phyloP scores from a whole-genome alignment of 495 filamentous ascomycete species.

The Achaetomiella virescens region DNA sequence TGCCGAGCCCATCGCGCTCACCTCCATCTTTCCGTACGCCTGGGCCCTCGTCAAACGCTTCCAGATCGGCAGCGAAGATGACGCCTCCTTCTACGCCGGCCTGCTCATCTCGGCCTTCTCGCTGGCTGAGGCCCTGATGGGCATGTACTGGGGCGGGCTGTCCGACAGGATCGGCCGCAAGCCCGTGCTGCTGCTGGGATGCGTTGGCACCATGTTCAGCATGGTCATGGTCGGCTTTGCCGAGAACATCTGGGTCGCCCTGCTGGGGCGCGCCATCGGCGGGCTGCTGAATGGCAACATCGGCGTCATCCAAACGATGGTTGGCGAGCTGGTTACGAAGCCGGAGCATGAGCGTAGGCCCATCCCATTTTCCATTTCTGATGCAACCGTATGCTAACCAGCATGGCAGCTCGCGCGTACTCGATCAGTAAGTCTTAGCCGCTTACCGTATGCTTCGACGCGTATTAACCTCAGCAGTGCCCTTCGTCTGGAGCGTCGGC shows the following conservation, averaged over 20 bases:
- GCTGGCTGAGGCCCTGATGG: constrained; percentile 71
- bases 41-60: constrained; percentile 76
- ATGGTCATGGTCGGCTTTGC: constrained; percentile 80
- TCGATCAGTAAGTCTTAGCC: constrained; percentile 45
- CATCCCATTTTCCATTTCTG: not conserved
- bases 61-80: constrained; percentile 56
- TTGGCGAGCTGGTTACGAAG: constrained; percentile 70
- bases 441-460: not conserved
- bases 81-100: constrained; percentile 78
- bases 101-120: constrained; percentile 81
- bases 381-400: constrained; percentile 21
- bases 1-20: constrained; percentile 82
- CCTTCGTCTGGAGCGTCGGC: constrained; percentile 81
- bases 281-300: constrained; percentile 83
- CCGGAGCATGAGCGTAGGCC: constrained; percentile 77
- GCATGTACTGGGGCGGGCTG: constrained; percentile 78
- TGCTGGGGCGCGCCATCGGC: constrained; percentile 67
- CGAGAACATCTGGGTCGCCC: constrained; percentile 69
- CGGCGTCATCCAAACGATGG: constrained; percentile 89
- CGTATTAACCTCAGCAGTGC: constrained; percentile 41
- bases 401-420: constrained; percentile 63
- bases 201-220: constrained; percentile 71
- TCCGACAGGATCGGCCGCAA: constrained; percentile 81
- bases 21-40: constrained; percentile 82
- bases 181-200: constrained; percentile 72